phyloP scores from a whole-genome alignment of 768 basidiomycete genomes.

The Serendipita sp. region DNA sequence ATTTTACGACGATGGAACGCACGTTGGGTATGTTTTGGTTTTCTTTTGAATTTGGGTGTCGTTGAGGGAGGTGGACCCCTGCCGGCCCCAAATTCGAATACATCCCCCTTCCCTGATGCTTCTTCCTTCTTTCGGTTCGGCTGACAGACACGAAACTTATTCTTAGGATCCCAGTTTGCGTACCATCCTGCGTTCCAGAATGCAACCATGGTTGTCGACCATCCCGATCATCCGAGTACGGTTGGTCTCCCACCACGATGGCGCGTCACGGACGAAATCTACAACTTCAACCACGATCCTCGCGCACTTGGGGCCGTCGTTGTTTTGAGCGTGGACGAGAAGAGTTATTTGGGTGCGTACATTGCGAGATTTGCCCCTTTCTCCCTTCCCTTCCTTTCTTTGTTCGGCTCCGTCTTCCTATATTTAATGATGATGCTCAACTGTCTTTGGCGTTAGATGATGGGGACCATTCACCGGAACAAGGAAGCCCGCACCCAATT shows the following conservation, averaged over 20 bases:
- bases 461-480: constrained; percentile 36
- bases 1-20: constrained; percentile 22
- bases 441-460: constrained; percentile 28
- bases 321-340: constrained; percentile 49
- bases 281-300: constrained; percentile 62
- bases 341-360: constrained; percentile 38
- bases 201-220: constrained; percentile 24
- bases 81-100: no score
- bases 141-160: background rate
- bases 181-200: constrained; percentile 52
- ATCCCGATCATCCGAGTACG: constrained; percentile 20
- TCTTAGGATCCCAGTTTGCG: constrained; percentile 47
- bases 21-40: background rate
- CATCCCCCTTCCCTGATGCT: background rate
- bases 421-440: constrained; percentile 11
- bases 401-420: background rate
- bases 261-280: constrained; percentile 24
- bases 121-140: constrained; percentile 1
- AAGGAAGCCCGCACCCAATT: constrained; percentile 65
- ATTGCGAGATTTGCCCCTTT: background rate
- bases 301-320: constrained; percentile 44
- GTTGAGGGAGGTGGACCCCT: no score
- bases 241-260: constrained; percentile 11
- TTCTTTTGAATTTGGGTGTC: background rate
- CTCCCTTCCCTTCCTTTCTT: background rate